A percentile compares a stretch with the other conserved stretches of the same genome.
Conservation (phyloP, 495 filamentous ascomycete species). For the Penicillium atrosanguineum region DNA sequence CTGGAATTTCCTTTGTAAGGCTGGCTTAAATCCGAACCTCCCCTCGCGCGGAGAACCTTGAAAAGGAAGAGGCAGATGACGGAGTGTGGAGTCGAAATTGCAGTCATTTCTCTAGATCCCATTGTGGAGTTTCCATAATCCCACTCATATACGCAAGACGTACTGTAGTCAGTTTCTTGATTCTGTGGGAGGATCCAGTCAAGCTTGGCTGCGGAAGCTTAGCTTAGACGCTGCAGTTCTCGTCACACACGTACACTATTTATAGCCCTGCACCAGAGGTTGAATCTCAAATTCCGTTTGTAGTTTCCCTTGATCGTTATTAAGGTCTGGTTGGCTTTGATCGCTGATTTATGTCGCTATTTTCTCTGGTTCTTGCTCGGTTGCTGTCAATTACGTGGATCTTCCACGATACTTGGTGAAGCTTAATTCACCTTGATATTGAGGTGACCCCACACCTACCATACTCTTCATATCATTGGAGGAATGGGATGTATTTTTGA, state of each 20-base stretch:
- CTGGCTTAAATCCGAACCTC: conserved; percentile 5
- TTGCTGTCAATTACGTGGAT: not conserved
- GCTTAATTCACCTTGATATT: conserved; percentile 3
- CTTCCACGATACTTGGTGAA: conserved; percentile 1
- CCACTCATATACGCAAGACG: not conserved
- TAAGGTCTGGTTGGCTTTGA: too few species aligned
- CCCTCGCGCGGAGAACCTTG: conserved; percentile 10
- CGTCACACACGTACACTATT: not conserved
- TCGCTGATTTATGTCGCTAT: too few species aligned
- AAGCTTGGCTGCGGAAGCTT: conserved; percentile 5
- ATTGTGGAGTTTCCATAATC: not conserved
- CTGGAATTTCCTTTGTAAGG: not conserved
- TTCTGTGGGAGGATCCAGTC: not conserved
- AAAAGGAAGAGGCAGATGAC: not conserved
- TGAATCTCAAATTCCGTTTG: not conserved
- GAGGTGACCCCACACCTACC: not conserved
- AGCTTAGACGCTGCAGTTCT: not conserved
- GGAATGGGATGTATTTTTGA: not conserved
- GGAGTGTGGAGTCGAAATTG: not conserved
- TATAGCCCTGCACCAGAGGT: not conserved
- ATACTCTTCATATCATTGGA: not conserved
- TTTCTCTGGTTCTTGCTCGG: too few species aligned
- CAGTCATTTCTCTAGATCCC: not conserved
- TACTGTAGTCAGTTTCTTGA: not conserved
- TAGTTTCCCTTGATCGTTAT: too few species aligned